Evolutionary conservation across 2,329 filamentous ascomycete species (phyloP).

Genomic region (Aspergillus proliferans): DNA sequence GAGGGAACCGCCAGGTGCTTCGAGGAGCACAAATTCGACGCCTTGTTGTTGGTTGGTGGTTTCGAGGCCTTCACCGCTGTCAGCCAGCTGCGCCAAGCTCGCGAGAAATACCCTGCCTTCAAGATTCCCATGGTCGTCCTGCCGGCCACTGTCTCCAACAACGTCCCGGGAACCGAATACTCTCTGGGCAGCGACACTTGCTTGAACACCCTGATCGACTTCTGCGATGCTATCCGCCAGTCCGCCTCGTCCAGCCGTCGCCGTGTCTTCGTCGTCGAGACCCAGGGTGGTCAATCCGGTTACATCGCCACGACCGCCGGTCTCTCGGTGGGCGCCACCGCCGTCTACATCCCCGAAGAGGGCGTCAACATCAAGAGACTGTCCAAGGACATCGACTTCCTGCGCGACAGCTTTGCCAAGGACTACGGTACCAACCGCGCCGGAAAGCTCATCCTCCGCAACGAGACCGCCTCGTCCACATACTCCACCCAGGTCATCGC

Average conservation of each 20-base stretch:
- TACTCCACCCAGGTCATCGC: constrained; percentile 92
- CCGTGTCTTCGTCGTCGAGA: constrained; percentile 95
- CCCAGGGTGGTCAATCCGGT: constrained; percentile 87
- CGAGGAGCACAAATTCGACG: constrained; percentile 80
- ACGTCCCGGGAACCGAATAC: constrained; percentile 95
- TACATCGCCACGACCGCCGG: constrained; percentile 90
- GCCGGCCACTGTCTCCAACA: constrained; percentile 97
- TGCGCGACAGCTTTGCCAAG: constrained; percentile 75
- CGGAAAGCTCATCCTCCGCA: constrained; percentile 91
- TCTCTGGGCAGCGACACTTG: constrained; percentile 95
- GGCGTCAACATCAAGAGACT: constrained; percentile 93
- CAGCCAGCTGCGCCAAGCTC: constrained; percentile 75
- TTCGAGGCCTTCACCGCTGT: constrained; percentile 96
- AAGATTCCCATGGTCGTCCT: constrained; percentile 88
- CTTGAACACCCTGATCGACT: constrained; percentile 86
- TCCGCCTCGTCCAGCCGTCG: constrained; percentile 89
- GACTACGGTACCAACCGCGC: constrained; percentile 85
- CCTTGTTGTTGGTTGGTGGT: constrained; percentile 83
- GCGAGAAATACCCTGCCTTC: constrained; percentile 72
- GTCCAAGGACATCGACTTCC: constrained; percentile 77
- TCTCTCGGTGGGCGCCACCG: constrained; percentile 81
- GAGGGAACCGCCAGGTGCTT: constrained; percentile 76
- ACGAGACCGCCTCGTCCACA: constrained; percentile 84
- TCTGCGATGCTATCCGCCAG: constrained; percentile 96
- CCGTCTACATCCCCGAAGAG: constrained; percentile 95